Percentiles rank a stretch among this genome's conserved stretches.
phyloP scores from a whole-genome alignment of 176 grass and related monocot genomes.

The Rhynchospora breviuscula region DNA sequence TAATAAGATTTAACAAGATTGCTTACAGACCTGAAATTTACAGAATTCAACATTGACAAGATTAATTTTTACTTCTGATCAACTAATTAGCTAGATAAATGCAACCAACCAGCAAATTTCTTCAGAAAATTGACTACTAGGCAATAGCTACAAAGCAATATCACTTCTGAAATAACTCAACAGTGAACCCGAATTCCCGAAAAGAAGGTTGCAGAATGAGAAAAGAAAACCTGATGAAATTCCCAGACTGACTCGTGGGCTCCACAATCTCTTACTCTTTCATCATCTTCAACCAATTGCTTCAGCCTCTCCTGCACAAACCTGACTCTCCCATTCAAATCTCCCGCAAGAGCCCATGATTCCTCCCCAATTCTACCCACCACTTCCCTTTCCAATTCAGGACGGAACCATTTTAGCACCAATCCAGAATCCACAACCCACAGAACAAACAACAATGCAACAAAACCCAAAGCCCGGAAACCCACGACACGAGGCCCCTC shows the following conservation, averaged over 20 bases:
- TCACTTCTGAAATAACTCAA: neutral
- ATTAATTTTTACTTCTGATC: neutral
- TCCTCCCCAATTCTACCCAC: conserved; percentile 33
- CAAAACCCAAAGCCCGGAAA: conserved; percentile 26
- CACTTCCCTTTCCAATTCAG: conserved; percentile 44
- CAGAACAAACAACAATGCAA: conserved; percentile 28
- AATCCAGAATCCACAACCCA: conserved; percentile 54
- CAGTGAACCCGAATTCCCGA: neutral
- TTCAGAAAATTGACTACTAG: neutral
- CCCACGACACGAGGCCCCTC: conserved; percentile 7
- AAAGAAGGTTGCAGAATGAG: neutral
- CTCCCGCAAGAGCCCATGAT: conserved; percentile 27
- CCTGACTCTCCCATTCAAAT: conserved; percentile 30
- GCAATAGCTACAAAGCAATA: neutral
- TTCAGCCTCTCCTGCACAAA: conserved; percentile 36
- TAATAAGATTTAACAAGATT: neutral
- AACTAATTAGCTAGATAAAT: neutral
- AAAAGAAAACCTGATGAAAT: conserved; percentile 51
- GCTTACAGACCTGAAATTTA: neutral
- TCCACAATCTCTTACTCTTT: conserved; percentile 42
- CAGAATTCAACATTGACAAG: neutral
- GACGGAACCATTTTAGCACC: conserved; percentile 34
- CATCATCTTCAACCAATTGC: conserved; percentile 23
- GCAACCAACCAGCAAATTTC: neutral
- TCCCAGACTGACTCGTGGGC: conserved; percentile 54